A percentile compares a stretch with the other conserved stretches of the same genome.
Evolutionary conservation across 257 asterid genomes (phyloP).

Genomic region (Verbena officinalis): DNA sequence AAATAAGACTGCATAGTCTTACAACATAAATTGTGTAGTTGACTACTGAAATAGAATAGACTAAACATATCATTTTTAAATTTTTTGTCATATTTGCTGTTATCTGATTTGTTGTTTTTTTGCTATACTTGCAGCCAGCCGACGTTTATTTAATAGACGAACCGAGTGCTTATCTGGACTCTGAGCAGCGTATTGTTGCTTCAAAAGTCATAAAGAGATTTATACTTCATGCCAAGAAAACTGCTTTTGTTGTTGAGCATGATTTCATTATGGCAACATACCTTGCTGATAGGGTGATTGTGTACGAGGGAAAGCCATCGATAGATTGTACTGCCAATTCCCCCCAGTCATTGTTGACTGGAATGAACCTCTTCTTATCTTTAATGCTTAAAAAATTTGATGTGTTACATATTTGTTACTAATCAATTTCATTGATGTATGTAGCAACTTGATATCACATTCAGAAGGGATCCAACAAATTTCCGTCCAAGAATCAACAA

Average conservation of each 20-base stretch:
- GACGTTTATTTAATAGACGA: constrained; percentile 94
- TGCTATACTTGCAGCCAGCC: constrained; percentile 88
- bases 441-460: constrained; percentile 95
- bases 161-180: constrained; percentile 98
- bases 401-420: not conserved
- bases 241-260: constrained; percentile 96
- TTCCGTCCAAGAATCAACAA: constrained; percentile 95
- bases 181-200: constrained; percentile 99
- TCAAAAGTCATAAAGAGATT: constrained; percentile 97
- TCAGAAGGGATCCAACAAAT: constrained; percentile 96
- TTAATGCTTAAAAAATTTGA: not conserved
- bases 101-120: constrained; percentile 14
- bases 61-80: not conserved
- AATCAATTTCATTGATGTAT: constrained; percentile 17
- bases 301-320: constrained; percentile 89
- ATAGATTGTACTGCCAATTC: constrained; percentile 88
- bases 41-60: not conserved
- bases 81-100: constrained; percentile 5
- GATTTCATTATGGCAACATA: constrained; percentile 99
- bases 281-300: constrained; percentile 96
- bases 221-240: constrained; percentile 93
- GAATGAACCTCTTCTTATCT: constrained; percentile 98
- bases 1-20: too few relatives aligned
- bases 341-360: constrained; percentile 92
- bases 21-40: not conserved